Conservation (phyloP, 1,284 basidiomycete genomes). For the Cryptococcus sp. region DNA sequence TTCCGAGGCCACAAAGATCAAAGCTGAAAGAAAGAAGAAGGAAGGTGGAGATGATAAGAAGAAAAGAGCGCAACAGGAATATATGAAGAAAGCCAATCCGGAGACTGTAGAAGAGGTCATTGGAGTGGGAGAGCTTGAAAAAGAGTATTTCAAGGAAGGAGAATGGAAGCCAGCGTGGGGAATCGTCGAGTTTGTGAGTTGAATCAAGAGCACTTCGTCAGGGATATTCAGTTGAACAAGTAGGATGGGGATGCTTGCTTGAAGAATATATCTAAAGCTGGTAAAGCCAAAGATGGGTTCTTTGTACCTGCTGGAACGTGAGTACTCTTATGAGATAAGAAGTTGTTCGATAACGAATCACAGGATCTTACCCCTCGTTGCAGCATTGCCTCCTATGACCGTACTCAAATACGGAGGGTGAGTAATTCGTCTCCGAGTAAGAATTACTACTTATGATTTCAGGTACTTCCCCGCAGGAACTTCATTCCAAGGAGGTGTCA, state of each 20-base stretch:
- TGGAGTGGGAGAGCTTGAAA: slow-evolving; percentile 11
- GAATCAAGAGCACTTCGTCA: not conserved
- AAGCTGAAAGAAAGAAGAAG: slow-evolving; percentile 2
- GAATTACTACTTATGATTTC: not conserved
- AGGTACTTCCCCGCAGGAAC: slow-evolving; percentile 38
- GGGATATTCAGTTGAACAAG: not conserved
- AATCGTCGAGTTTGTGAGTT: slow-evolving; percentile 31
- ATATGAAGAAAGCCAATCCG: slow-evolving; percentile 17
- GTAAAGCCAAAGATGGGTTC: slow-evolving; percentile 27
- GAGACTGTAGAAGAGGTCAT: slow-evolving; percentile 22
- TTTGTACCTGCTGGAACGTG: slow-evolving; percentile 33
- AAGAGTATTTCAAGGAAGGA: slow-evolving; percentile 22
- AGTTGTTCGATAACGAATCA: not conserved
- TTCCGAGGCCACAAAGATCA: not conserved
- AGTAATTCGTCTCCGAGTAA: slow-evolving; percentile 2
- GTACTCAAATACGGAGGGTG: slow-evolving; percentile 35
- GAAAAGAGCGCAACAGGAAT: slow-evolving; percentile 14
- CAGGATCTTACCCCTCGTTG: slow-evolving; percentile 33
- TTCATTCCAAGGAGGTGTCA: slow-evolving; percentile 33
- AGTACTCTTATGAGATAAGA: slow-evolving; percentile 3
- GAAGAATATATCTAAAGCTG: slow-evolving; percentile 20
- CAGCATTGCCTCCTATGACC: slow-evolving; percentile 29
- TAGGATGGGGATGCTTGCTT: slow-evolving; percentile 33
- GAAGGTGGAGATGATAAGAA: slow-evolving; percentile 1
- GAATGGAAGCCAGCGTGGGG: slow-evolving; percentile 30